These are phyloP conservation scores for Stachybotrys chlorohalonatus DNA, from an alignment of 2,329 filamentous ascomycete species.

Conservation along the genomic window DNA sequence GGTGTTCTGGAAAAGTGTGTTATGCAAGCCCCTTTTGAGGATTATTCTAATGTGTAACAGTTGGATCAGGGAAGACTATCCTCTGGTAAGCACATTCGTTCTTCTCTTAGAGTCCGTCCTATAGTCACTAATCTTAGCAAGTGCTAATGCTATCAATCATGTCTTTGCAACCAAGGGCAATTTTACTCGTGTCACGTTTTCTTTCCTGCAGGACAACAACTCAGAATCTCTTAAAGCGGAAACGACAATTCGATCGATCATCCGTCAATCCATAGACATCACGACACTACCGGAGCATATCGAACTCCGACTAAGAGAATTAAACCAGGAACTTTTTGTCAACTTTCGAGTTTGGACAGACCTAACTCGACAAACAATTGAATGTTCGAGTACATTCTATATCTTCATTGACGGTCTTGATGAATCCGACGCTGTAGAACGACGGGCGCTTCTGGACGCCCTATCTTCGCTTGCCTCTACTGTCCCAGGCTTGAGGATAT, in stretches of 20 bases:
- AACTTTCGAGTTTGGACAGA: neutral
- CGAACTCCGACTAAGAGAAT: neutral
- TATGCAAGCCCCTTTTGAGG: neutral
- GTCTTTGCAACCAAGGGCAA: conserved; percentile 1
- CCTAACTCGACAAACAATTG: neutral
- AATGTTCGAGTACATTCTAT: conserved; percentile 4
- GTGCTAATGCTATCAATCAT: conserved; percentile 7
- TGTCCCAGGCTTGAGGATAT: conserved; percentile 9
- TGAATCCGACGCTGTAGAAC: conserved; percentile 17
- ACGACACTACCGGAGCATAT: neutral
- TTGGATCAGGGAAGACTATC: conserved; percentile 19
- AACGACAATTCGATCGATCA: conserved; percentile 7
- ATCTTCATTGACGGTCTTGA: conserved; percentile 25
- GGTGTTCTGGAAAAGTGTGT: conserved; percentile 21
- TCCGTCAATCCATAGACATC: conserved; percentile 5
- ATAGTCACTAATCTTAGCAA: neutral
- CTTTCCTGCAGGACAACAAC: conserved; percentile 6
- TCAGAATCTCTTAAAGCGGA: conserved; percentile 6
- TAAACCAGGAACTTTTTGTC: neutral
- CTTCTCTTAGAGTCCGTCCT: conserved; percentile 1
- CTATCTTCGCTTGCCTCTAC: conserved; percentile 1
- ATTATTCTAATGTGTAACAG: neutral
- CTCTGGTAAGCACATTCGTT: conserved; percentile 2
- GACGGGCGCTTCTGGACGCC: conserved; percentile 1
- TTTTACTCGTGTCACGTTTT: conserved; percentile 4